phyloP scores from a whole-genome alignment of 306 rosid species.

The Astragalus membranaceus region DNA sequence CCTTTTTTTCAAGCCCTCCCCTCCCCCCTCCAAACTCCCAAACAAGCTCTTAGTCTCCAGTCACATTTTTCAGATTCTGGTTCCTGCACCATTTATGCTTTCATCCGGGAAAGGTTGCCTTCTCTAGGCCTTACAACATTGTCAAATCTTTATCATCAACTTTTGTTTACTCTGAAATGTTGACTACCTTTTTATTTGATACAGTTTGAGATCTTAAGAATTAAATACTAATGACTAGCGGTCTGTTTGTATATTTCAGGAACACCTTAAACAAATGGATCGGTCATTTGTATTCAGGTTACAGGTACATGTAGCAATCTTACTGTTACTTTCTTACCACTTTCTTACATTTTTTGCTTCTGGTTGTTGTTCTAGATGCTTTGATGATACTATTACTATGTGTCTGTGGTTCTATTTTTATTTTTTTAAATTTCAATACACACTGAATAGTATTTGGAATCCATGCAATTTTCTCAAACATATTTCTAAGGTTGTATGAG shows the following conservation, averaged over 20 bases:
- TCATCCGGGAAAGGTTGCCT: neutral
- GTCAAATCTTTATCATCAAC: neutral
- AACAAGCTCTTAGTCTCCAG: neutral
- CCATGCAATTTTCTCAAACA: neutral
- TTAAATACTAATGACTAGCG: slow-evolving; percentile 1
- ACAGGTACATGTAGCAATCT: slow-evolving; percentile 55
- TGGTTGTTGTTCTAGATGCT: neutral
- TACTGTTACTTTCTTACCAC: neutral
- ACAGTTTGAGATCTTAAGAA: slow-evolving; percentile 5
- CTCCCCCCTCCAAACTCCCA: too few relatives aligned
- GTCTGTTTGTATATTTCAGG: slow-evolving; percentile 50
- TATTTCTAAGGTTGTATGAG: neutral
- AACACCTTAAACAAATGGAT: slow-evolving; percentile 82
- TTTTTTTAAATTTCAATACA: neutral
- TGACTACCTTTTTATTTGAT: neutral
- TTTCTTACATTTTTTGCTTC: neutral
- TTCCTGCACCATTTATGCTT: slow-evolving; percentile 6
- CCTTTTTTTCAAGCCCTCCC: too few relatives aligned
- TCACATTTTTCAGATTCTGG: neutral
- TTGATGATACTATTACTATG: neutral
- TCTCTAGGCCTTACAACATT: neutral
- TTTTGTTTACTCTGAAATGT: slow-evolving; percentile 7
- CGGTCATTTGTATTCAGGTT: slow-evolving; percentile 92
- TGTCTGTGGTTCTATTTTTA: too few relatives aligned
- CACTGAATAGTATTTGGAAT: neutral